Evolutionary conservation across 306 rosid species (phyloP).

Genomic region (Medicago truncatula): MtrunA17r5.0-ANR NC_053045.1:41404501-41405000

Average conservation of each 20-base stretch:
- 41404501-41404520: constrained; percentile 32
- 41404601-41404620: constrained; percentile 35
- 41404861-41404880: too few species aligned
- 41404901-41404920: too few species aligned
- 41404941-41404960: too few species aligned
- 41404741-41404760: not conserved
- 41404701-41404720: not conserved
- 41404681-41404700: not conserved
- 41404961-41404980: too few species aligned
- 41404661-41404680: not conserved
- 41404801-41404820: not conserved
- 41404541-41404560: constrained; percentile 5
- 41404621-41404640: constrained; percentile 31
- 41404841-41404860: too few species aligned
- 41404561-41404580: constrained; percentile 42
- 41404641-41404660: constrained; percentile 22
- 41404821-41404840: too few species aligned
- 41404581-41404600: constrained; percentile 44
- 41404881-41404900: too few species aligned
- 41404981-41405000: too few species aligned
- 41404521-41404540: constrained; percentile 39
- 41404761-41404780: not conserved
- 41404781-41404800: not conserved
- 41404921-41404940: too few species aligned
- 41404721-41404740: too few species aligned